Evolutionary conservation across 176 grass and related monocot species (phyloP), one percentile per base, ranked within the genome.

Genomic region (Thinopyrum elongatum): DNA sequence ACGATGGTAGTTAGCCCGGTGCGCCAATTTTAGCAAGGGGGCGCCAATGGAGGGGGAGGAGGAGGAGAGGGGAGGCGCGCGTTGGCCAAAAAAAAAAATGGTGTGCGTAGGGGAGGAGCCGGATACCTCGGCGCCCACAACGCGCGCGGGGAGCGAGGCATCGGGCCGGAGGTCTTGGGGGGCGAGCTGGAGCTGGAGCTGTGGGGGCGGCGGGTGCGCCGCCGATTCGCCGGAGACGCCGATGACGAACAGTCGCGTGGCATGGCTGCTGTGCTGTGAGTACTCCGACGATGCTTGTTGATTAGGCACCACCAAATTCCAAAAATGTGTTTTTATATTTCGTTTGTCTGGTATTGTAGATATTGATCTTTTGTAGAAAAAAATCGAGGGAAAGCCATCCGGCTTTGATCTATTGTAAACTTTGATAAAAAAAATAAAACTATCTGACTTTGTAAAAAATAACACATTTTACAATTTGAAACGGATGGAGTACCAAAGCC

Each of bases 21-120:
- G 19, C 71, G 36, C 86, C 78, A 86, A 80, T 46, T 87, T 89
- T 88, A 83, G 83, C 51, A 74, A 15, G 39, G 39, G 73, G 46
- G 58, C 19, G 34, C 80, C 36, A 31, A 79, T 81, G 74, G 82
- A 82, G 31, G 55, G 47, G 29, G 38, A 10, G 73, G 53, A 14
- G 42, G 51, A 36, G 14, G 49, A 19, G 59, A 19, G n/a, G 33
- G 61, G 81, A 57, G 39, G 10, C 34, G 49, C 25, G 60, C 74
- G 33, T 30, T 69, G n/a, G 23, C 42, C 31, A 23, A 26, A 42
- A 39, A 22, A 42, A 41, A 34, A 31, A 30, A 65, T 2, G 17
- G 22, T 3, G 53, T 16, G 58, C 10, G 84, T 25, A 6, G 25
- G 25, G 26, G 6, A 42, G 21, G 39, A 74, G 41, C 62, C 74